These are phyloP conservation scores for Fusarium circinatum DNA, from an alignment of 2,329 filamentous ascomycete genomes.

Conservation along the genomic window DNA sequence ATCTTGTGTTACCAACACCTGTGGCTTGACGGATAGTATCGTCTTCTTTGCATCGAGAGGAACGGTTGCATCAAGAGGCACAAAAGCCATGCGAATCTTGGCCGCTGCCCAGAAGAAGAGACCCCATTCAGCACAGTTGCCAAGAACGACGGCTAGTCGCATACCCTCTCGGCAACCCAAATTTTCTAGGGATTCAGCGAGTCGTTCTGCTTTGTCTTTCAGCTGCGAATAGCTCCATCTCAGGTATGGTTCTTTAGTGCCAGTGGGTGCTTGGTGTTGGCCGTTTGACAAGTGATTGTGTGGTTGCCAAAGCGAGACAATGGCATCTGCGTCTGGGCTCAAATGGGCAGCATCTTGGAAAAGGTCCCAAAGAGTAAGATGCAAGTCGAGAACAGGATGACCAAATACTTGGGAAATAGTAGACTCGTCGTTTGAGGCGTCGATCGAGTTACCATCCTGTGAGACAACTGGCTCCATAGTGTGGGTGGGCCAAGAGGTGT, in stretches of 20 bases:
- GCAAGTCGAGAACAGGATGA: constrained; percentile 39
- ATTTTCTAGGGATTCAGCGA: constrained; percentile 39
- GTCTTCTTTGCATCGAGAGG: constrained; percentile 39
- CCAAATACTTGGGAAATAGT: constrained; percentile 46
- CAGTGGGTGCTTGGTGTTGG: not conserved
- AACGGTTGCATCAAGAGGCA: constrained; percentile 48
- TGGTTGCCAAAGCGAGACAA: constrained; percentile 51
- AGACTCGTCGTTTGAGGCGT: not conserved
- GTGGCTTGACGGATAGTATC: constrained; percentile 40
- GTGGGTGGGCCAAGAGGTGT: not conserved
- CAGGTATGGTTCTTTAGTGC: constrained; percentile 26
- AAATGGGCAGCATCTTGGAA: constrained; percentile 42
- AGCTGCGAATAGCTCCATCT: constrained; percentile 48
- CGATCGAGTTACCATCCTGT: constrained; percentile 2
- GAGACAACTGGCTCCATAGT: constrained; percentile 23
- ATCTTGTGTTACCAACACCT: constrained; percentile 49
- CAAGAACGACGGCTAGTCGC: constrained; percentile 47
- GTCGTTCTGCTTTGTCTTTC: constrained; percentile 33
- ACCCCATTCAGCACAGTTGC: constrained; percentile 53
- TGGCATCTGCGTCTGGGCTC: constrained; percentile 48
- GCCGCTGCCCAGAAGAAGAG: constrained; percentile 52
- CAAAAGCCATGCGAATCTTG: constrained; percentile 49
- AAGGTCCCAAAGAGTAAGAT: constrained; percentile 49
- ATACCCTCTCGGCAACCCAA: constrained; percentile 44
- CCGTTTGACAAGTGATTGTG: constrained; percentile 9